These are phyloP conservation scores for Pythium chondricola DNA, from an alignment of 352 stramenopile genomes.

Conservation along the genomic window DNA sequence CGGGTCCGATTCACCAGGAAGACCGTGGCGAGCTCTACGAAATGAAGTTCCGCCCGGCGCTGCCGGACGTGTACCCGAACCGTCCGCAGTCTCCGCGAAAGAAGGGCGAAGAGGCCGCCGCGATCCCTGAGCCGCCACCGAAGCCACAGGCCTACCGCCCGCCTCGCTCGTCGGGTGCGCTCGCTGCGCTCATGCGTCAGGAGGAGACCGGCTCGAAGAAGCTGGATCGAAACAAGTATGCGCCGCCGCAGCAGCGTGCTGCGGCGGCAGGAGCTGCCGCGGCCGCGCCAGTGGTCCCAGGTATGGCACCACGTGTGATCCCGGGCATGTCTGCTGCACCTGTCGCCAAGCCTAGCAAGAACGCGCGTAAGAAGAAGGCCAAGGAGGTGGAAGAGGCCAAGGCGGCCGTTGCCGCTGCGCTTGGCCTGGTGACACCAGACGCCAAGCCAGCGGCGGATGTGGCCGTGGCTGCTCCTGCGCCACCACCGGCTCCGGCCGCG, in stretches of 20 bases:
- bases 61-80: constrained; percentile 80
- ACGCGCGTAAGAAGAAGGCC: constrained; percentile 77
- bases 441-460: constrained; percentile 11
- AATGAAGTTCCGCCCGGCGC: constrained; percentile 78
- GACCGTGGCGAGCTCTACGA: constrained; percentile 83
- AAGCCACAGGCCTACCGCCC: constrained; percentile 83
- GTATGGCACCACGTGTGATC: constrained; percentile 44
- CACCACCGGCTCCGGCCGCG: constrained; percentile 10
- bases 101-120: constrained; percentile 47
- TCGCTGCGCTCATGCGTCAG: constrained; percentile 93
- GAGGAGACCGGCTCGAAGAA: constrained; percentile 76
- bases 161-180: constrained; percentile 80
- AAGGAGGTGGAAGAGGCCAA: constrained; percentile 65
- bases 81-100: constrained; percentile 75
- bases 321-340: constrained; percentile 52
- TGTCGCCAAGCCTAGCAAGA: constrained; percentile 78
- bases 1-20: constrained; percentile 81
- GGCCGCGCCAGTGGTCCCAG: constrained; percentile 27
- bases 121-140: constrained; percentile 34
- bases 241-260: constrained; percentile 37
- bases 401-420: constrained; percentile 50
- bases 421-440: constrained; percentile 4
- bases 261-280: constrained; percentile 4
- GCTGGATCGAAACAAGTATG: constrained; percentile 84
- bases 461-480: constrained; percentile 9